Percentiles rank a stretch among this genome's conserved stretches.
phyloP scores from a whole-genome alignment of 371 early-diverging fungal genomes.

The Nematocida parisii region DNA sequence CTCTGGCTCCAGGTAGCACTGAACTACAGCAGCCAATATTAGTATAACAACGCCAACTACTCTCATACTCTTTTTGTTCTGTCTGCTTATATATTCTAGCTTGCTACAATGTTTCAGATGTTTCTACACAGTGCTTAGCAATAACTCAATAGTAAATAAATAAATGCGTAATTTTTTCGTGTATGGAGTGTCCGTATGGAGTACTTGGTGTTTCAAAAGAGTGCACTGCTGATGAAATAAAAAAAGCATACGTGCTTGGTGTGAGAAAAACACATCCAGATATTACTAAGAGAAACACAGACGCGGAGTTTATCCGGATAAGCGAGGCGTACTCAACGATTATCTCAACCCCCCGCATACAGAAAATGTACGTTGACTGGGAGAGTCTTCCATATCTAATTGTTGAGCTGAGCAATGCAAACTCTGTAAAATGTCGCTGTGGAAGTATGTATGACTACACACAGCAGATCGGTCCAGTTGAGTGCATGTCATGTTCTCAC shows the following conservation, averaged over 20 bases:
- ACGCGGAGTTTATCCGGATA: slow-evolving; percentile 10
- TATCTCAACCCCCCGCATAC: not conserved
- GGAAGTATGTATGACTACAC: slow-evolving; percentile 7
- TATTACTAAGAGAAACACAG: slow-evolving; percentile 57
- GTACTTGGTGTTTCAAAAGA: slow-evolving; percentile 78
- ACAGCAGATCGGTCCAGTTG: not conserved
- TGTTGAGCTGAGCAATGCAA: not conserved
- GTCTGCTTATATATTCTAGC: slow-evolving; percentile 29
- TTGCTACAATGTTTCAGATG: slow-evolving; percentile 37
- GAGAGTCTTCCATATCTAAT: slow-evolving; percentile 24
- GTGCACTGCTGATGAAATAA: slow-evolving; percentile 79
- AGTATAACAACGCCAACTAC: slow-evolving; percentile 7
- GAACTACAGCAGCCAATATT: not conserved
- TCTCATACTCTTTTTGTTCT: slow-evolving; percentile 21
- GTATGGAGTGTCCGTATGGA: slow-evolving; percentile 72
- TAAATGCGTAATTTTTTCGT: not conserved
- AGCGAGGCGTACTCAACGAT: slow-evolving; percentile 14
- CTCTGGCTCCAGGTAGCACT: slow-evolving; percentile 28
- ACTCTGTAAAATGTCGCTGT: slow-evolving; percentile 16
- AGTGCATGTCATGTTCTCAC: slow-evolving; percentile 46
- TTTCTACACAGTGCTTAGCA: not conserved
- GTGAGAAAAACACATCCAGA: slow-evolving; percentile 80
- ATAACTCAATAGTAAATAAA: slow-evolving; percentile 9
- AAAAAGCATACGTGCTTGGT: slow-evolving; percentile 80
- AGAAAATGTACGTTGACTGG: not conserved